These are phyloP conservation scores for Paracamarosporium sp. DNA, from an alignment of 2,329 filamentous ascomycete species.

Conservation along the genomic window DNA sequence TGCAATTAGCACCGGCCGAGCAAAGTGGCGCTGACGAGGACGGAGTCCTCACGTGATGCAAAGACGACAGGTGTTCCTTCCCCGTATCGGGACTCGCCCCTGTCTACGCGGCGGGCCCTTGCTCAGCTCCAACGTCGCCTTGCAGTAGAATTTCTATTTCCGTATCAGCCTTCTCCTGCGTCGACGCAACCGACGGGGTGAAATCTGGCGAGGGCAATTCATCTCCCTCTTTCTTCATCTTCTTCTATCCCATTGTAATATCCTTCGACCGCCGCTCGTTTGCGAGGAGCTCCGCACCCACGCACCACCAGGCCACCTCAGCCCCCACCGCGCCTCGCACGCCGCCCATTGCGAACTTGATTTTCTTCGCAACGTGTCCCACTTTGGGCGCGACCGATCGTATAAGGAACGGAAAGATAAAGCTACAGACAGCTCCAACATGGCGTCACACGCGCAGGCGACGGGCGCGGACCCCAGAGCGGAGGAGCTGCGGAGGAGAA, in stretches of 20 bases:
- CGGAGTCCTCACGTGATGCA: constrained; percentile 12
- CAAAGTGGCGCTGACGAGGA: background rate
- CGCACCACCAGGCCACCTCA: constrained; percentile 7
- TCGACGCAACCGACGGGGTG: constrained; percentile 26
- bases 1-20: background rate
- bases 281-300: background rate
- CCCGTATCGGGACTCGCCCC: background rate
- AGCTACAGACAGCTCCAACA: constrained; percentile 17
- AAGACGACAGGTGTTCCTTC: constrained; percentile 24
- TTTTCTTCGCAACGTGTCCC: background rate
- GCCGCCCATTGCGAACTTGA: background rate
- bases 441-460: constrained; percentile 39
- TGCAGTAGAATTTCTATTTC: constrained; percentile 31
- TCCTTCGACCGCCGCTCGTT: constrained; percentile 20
- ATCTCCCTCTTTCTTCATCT: constrained; percentile 12
- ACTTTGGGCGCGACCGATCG: background rate
- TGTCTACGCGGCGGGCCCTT: constrained; percentile 20
- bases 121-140: constrained; percentile 18
- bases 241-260: constrained; percentile 23
- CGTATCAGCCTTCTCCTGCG: constrained; percentile 25
- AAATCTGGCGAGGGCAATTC: constrained; percentile 7
- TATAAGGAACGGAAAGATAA: background rate
- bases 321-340: constrained; percentile 15
- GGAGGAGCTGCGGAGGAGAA: constrained; percentile 55
- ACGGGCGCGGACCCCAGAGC: constrained; percentile 51